Evolutionary conservation across 495 filamentous ascomycete species (phyloP).

Genomic region (Penicillium diatomitis): DNA sequence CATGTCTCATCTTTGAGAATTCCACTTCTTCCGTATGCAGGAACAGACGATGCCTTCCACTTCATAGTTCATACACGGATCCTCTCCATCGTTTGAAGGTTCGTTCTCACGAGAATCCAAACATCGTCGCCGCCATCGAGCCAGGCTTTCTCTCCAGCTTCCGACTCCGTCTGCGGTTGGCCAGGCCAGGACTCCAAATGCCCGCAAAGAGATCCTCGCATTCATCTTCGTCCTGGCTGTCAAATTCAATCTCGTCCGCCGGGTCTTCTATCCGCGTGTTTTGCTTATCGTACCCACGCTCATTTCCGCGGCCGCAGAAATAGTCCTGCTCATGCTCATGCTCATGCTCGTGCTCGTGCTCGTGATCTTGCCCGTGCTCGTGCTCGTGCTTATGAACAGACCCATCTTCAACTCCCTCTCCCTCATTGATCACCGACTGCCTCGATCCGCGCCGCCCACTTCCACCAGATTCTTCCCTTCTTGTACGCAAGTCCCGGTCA

Average conservation of each 20-base stretch:
- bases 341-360: no score
- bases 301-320: no score
- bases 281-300: no score
- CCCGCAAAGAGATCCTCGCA: slow-evolving; percentile 90
- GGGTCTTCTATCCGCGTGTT: no score
- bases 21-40: no score
- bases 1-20: no score
- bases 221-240: slow-evolving; percentile 89
- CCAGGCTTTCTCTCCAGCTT: slow-evolving; percentile 26
- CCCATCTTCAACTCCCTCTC: no score
- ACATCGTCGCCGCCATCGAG: slow-evolving; percentile 10
- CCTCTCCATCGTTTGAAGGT: not conserved
- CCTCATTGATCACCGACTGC: not conserved
- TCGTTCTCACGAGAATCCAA: slow-evolving; percentile 16
- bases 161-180: slow-evolving; percentile 53
- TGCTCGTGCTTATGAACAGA: no score
- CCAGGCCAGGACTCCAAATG: slow-evolving; percentile 67
- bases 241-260: slow-evolving; percentile 51
- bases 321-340: no score
- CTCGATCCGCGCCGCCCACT: slow-evolving; percentile 5
- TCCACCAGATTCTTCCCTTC: not conserved
- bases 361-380: no score
- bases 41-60: no score
- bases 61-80: no score
- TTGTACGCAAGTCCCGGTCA: not conserved